Evolutionary conservation across 257 asterid genomes (phyloP).

Genomic region (Coffea canephora): DNA sequence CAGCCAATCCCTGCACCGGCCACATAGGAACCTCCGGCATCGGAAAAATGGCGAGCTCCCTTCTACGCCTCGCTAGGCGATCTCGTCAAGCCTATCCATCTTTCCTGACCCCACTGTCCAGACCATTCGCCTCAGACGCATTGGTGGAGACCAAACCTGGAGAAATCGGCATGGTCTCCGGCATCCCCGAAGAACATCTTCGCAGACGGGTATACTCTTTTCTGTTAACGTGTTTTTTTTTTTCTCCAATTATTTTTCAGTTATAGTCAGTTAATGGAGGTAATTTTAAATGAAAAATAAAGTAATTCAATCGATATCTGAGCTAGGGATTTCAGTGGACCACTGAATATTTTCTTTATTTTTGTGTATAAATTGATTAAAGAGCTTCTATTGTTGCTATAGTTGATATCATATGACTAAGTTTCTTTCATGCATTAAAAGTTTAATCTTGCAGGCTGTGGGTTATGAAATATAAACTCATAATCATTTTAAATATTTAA

Average conservation of each 20-base stretch:
- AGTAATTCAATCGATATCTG: not conserved
- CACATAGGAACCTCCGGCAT: not conserved
- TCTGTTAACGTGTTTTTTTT: not conserved
- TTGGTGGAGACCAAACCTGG: constrained; percentile 77
- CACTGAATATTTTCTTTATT: not conserved
- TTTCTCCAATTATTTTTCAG: not conserved
- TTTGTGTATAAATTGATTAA: not conserved
- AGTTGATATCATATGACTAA: not conserved
- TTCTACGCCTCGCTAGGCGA: constrained; percentile 53
- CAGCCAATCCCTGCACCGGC: not conserved
- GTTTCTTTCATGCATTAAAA: not conserved
- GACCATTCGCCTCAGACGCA: constrained; percentile 60
- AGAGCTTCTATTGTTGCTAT: not conserved
- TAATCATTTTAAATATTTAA: not conserved
- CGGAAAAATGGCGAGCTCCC: constrained; percentile 62
- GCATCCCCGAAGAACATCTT: constrained; percentile 88
- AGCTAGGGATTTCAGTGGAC: not conserved
- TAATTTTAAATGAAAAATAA: not conserved
- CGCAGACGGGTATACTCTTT: constrained; percentile 52
- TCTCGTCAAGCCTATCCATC: constrained; percentile 43
- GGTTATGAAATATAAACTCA: not conserved
- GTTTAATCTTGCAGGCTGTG: not conserved
- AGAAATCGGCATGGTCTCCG: constrained; percentile 82
- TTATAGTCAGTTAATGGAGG: not conserved
- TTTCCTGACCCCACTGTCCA: constrained; percentile 36